A percentile compares a stretch with the other conserved stretches of the same genome.
Conservation (phyloP, 2,329 filamentous ascomycete genomes). For the Cytospora paraplurivora region DNA sequence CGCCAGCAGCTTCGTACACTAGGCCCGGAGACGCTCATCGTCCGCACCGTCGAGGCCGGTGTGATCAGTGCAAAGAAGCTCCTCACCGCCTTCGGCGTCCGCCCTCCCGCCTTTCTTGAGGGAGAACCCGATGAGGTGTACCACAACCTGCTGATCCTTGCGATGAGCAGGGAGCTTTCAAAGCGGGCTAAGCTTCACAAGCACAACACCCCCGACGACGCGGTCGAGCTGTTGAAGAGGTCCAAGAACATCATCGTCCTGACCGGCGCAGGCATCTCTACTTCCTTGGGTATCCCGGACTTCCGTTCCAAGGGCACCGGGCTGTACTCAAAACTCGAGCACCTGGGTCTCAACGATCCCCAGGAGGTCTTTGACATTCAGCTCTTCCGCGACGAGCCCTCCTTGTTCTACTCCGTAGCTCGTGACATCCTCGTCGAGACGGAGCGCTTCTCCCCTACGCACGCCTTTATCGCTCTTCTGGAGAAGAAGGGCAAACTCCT, state of each 20-base stretch:
- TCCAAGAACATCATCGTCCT: slow-evolving; percentile 88
- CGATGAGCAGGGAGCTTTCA: slow-evolving; percentile 76
- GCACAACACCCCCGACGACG: slow-evolving; percentile 88
- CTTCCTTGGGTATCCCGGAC: slow-evolving; percentile 93
- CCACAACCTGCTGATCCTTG: slow-evolving; percentile 73
- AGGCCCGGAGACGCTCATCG: slow-evolving; percentile 77
- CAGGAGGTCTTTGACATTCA: slow-evolving; percentile 95
- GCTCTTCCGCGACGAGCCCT: slow-evolving; percentile 82
- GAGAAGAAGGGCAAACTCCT: slow-evolving; percentile 87
- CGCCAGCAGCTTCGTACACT: slow-evolving; percentile 72
- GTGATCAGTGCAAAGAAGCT: slow-evolving; percentile 78
- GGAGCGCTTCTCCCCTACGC: slow-evolving; percentile 84
- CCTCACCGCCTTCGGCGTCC: slow-evolving; percentile 81
- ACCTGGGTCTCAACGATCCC: slow-evolving; percentile 77
- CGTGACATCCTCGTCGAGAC: slow-evolving; percentile 85
- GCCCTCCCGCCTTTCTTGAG: slow-evolving; percentile 72
- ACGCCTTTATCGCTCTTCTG: slow-evolving; percentile 88
- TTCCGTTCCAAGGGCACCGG: slow-evolving; percentile 93
- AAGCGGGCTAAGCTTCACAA: slow-evolving; percentile 77
- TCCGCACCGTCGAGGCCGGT: slow-evolving; percentile 68
- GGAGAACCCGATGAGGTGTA: slow-evolving; percentile 73
- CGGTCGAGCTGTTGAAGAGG: slow-evolving; percentile 71
- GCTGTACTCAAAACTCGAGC: slow-evolving; percentile 81
- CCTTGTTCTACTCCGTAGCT: slow-evolving; percentile 87
- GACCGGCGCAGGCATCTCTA: slow-evolving; percentile 95